These are phyloP conservation scores for Eucalyptus cladocalyx DNA, from an alignment of 345 rosid species.

Conservation along the genomic window DNA sequence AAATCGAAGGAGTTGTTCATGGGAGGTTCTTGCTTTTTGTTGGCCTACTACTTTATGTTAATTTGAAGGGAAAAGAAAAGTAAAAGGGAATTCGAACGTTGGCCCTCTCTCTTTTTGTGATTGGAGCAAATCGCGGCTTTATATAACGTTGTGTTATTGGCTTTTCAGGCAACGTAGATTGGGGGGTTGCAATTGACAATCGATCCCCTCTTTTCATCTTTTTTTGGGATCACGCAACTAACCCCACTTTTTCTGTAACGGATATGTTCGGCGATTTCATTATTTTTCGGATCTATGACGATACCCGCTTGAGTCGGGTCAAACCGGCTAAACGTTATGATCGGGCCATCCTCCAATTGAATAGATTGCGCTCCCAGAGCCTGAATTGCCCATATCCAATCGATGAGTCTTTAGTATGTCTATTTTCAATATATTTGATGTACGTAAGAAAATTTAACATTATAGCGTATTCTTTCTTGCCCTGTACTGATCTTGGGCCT, in stretches of 20 bases:
- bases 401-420: not conserved
- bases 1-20: not conserved
- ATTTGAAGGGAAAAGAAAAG: not conserved
- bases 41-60: not conserved
- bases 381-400: not conserved
- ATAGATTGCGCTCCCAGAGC: not conserved
- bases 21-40: not conserved
- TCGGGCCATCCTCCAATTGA: not conserved
- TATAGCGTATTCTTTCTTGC: not conserved
- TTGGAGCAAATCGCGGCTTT: not conserved
- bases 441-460: not conserved
- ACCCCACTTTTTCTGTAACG: not conserved
- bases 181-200: not conserved
- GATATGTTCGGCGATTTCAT: not conserved
- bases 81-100: not conserved
- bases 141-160: fast-evolving
- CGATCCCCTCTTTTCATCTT: not conserved
- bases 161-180: not conserved
- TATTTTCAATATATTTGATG: not conserved
- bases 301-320: not conserved
- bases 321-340: not conserved
- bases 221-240: not conserved
- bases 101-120: not conserved
- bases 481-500: not conserved
- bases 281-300: not conserved